Conservation (phyloP, 139 green algal genomes). For the Volvox reticuliferus region DNA sequence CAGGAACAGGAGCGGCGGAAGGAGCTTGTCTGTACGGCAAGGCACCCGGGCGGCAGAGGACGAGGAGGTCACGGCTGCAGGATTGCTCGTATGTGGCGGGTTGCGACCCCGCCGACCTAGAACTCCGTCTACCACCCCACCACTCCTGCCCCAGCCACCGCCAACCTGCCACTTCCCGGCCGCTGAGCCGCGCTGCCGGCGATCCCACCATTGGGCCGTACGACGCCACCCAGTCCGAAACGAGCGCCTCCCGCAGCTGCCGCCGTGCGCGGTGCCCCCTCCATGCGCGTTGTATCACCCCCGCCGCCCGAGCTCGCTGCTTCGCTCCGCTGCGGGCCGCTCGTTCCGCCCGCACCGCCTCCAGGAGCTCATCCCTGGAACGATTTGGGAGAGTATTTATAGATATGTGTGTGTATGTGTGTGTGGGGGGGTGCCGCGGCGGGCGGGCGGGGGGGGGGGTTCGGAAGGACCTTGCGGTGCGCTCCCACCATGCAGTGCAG, state of each 20-base stretch:
- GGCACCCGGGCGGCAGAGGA: no score
- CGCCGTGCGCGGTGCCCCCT: conserved; percentile 29
- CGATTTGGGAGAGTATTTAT: no score
- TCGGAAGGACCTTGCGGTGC: no score
- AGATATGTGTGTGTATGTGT: neutral
- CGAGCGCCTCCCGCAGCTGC: neutral
- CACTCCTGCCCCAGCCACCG: neutral
- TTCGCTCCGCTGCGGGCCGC: conserved; percentile 47
- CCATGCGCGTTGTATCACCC: conserved; percentile 61
- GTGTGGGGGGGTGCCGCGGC: neutral
- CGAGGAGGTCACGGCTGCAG: no score
- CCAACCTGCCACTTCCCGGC: conserved; percentile 9
- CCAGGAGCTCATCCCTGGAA: conserved; percentile 66
- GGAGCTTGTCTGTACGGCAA: conserved; percentile 5
- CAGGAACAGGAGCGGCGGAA: conserved; percentile 37
- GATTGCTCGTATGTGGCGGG: no score
- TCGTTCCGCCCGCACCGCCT: conserved; percentile 55
- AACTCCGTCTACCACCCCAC: neutral
- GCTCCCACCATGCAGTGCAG: no score
- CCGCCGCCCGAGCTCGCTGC: conserved; percentile 34
- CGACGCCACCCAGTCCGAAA: conserved; percentile 30
- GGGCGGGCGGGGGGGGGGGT: neutral
- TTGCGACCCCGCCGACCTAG: neutral
- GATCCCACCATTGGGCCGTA: conserved; percentile 41
- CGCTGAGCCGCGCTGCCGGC: neutral